phyloP scores from a whole-genome alignment of 2,329 filamentous ascomycete genomes.

The Neospermospora avenae region DNA sequence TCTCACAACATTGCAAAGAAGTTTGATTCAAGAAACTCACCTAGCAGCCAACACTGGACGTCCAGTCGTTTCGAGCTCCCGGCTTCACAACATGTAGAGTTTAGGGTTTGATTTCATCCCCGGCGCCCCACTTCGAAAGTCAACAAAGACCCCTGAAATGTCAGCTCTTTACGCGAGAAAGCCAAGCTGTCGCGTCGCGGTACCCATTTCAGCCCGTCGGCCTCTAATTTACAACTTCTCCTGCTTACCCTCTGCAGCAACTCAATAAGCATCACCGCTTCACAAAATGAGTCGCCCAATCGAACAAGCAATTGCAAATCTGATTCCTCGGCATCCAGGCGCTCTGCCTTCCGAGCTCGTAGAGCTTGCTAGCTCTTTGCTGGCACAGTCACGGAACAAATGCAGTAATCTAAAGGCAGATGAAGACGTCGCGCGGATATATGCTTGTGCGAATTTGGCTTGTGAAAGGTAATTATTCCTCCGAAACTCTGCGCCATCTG shows the following conservation, averaged over 20 bases:
- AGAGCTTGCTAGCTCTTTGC: slow-evolving; percentile 67
- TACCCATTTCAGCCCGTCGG: background rate
- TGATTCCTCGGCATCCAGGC: slow-evolving; percentile 70
- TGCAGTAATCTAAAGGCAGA: slow-evolving; percentile 77
- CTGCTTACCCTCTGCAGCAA: background rate
- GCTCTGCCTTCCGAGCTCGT: slow-evolving; percentile 66
- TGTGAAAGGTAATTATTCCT: slow-evolving; percentile 65
- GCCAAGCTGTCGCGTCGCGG: background rate
- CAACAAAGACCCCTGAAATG: background rate
- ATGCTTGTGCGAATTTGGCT: slow-evolving; percentile 84
- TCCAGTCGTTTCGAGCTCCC: too few species aligned
- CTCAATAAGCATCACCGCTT: background rate
- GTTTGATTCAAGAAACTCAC: too few species aligned
- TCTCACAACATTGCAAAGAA: too few species aligned
- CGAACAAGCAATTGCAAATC: slow-evolving; percentile 67
- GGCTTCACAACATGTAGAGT: too few species aligned
- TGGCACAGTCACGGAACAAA: slow-evolving; percentile 76
- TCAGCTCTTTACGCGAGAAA: background rate
- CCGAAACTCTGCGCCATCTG: background rate
- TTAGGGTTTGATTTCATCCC: too few species aligned
- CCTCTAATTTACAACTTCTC: background rate
- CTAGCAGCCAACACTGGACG: too few species aligned
- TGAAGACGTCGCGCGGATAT: slow-evolving; percentile 81
- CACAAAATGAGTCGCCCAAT: slow-evolving; percentile 68
- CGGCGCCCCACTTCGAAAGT: background rate